Evolutionary conservation across 768 basidiomycete genomes (phyloP), one percentile per base, ranked within the genome.

Genomic region (Cyathus striatus): DNA sequence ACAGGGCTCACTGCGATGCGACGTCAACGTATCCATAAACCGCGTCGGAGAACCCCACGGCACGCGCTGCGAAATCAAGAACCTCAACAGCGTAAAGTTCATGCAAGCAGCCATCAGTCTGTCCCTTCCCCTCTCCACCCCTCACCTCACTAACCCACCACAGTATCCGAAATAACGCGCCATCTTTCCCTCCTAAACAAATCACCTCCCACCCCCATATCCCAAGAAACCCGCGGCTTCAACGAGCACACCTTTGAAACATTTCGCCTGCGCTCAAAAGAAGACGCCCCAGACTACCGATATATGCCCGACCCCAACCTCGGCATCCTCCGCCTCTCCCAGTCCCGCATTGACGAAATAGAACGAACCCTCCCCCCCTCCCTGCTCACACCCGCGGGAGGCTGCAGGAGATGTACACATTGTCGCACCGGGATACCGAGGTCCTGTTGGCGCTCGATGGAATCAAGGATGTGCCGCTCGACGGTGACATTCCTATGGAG

Each of bases 261-360:
- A 1, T 93, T 81, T 63, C 75, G 70, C 23, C 63, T 98, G 32
- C 75, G 96, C 32, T 82, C 79, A 36, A 98, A 99, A 63, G 96
- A 96, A 53, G 88, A 93, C 51, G 86, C 92, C 0, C 91, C 89
- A 1, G 96, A 99, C 60, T 99, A 98, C 60, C 78, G 89, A 14
- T 98, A 97, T 65, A 95, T 99, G 90, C 96, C 96, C 0, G 96
- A 99, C 59, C 83, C 91, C 0, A 97, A 98, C 59, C 65, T 98
- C 1, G 91, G 92, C 1, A 76, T 82, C 0, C 65, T 97, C 4
- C 55, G 78, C 23, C 54, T 88, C 5, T 10, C 13, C 3, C 40
- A 14, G 10, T 30, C 22, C 20, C 83, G 86, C 47, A 68, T 96
- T 25, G 61, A 75, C 0, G 44, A 54, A 0, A 72, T 91, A 7